A percentile compares a stretch with the other conserved stretches of the same genome.
Conservation (phyloP, 164 flowering plant species). For the Litsea cubeba region DNA sequence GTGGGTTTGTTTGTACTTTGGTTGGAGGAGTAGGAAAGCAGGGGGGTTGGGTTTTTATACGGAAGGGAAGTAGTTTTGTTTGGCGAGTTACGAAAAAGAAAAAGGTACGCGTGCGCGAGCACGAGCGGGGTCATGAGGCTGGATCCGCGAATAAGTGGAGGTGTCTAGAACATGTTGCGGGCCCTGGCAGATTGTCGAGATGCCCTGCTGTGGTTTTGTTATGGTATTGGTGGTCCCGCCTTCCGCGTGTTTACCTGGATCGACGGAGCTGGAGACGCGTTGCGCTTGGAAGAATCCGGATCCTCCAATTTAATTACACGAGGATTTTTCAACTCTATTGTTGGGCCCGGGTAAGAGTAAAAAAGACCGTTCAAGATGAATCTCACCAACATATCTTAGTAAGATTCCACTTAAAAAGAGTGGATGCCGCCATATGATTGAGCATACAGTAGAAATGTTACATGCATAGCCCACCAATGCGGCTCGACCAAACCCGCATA, state of each 20-base stretch:
- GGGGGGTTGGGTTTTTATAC: slow-evolving; percentile 10
- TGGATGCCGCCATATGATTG: too few species aligned
- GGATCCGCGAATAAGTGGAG: slow-evolving; percentile 13
- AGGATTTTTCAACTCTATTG: too few species aligned
- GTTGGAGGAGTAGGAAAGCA: neutral
- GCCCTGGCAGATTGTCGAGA: neutral
- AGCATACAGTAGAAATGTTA: accelerated
- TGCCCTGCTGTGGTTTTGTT: neutral
- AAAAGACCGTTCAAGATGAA: too few species aligned
- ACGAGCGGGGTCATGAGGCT: slow-evolving; percentile 6
- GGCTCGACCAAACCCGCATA: too few species aligned
- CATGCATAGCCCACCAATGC: too few species aligned
- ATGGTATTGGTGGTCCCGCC: neutral
- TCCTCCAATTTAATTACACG: too few species aligned
- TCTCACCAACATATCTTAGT: too few species aligned
- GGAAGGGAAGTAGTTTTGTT: neutral
- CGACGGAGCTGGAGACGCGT: too few species aligned
- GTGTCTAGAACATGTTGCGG: slow-evolving; percentile 4
- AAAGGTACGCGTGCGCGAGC: neutral
- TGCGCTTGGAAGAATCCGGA: too few species aligned
- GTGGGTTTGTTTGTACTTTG: neutral
- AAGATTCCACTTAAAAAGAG: too few species aligned
- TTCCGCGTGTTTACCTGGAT: neutral
- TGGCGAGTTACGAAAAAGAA: too few species aligned
- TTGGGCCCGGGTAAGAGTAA: too few species aligned